Conservation (phyloP, 169 alveolate genomes). For the Cryptosporidium felis region DNA sequence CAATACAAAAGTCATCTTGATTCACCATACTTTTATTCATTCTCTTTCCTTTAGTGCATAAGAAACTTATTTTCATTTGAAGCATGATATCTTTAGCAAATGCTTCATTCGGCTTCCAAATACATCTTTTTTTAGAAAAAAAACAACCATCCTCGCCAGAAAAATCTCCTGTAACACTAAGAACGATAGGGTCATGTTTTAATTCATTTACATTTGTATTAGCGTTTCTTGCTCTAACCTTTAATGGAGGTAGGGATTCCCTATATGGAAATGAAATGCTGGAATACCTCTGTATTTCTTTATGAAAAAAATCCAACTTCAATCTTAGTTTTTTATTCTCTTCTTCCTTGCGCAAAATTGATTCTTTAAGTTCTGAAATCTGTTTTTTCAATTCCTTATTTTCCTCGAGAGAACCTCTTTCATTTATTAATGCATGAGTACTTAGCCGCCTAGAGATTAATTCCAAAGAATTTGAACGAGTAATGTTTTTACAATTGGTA, state of each 20-base stretch:
- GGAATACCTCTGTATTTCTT: conserved; percentile 4
- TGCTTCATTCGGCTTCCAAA: conserved; percentile 46
- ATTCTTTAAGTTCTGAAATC: conserved; percentile 45
- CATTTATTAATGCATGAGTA: no score
- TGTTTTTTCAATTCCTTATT: conserved; percentile 47
- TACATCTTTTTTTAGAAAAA: conserved; percentile 14
- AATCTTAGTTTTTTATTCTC: conserved; percentile 19
- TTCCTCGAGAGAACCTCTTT: conserved; percentile 31
- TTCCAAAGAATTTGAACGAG: no score
- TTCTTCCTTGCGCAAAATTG: conserved; percentile 10
- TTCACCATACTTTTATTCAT: conserved; percentile 52
- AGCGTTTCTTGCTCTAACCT: conserved; percentile 12
- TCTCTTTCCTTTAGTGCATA: conserved; percentile 25
- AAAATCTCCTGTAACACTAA: conserved; percentile 34
- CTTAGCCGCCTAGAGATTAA: no score
- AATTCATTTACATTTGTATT: neutral
- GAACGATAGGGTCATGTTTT: neutral
- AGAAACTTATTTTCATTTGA: conserved; percentile 33
- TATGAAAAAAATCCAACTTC: conserved; percentile 25
- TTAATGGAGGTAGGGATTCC: conserved; percentile 55
- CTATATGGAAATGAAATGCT: neutral
- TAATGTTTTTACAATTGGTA: no score
- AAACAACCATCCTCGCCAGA: neutral
- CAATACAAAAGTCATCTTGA: conserved; percentile 59
- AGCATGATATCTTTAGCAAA: neutral